Evolutionary conservation across 2,329 filamentous ascomycete species (phyloP).

Genomic region (Aspergillus udagawae): DNA sequence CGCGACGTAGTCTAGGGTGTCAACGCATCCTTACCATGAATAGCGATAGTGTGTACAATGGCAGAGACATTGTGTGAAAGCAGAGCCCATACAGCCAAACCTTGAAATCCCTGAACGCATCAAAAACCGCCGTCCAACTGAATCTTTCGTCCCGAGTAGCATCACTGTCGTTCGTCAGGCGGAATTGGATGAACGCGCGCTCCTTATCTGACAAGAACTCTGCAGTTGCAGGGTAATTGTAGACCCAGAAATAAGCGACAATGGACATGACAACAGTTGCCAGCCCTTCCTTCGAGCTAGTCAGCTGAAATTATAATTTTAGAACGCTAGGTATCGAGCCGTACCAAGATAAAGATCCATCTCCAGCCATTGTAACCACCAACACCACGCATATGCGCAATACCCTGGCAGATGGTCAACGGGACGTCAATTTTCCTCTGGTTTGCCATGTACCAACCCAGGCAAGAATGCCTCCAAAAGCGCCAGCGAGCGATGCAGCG

Average conservation of each 20-base stretch:
- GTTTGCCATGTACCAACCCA: constrained; percentile 28
- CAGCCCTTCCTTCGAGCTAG: constrained; percentile 56
- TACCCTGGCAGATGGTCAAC: constrained; percentile 34
- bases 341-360: constrained; percentile 60
- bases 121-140: constrained; percentile 60
- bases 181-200: constrained; percentile 55
- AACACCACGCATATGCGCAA: constrained; percentile 46
- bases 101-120: constrained; percentile 64
- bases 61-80: constrained; percentile 70
- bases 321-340: not conserved
- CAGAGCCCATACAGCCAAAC: constrained; percentile 69
- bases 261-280: constrained; percentile 57
- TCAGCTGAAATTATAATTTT: not conserved
- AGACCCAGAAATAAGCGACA: constrained; percentile 37
- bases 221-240: constrained; percentile 42
- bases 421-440: not conserved
- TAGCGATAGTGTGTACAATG: constrained; percentile 37
- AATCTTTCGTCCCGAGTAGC: constrained; percentile 66
- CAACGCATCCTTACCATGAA: constrained; percentile 26
- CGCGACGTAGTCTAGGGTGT: not conserved
- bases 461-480: constrained; percentile 59
- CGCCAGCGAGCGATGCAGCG: constrained; percentile 55
- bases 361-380: constrained; percentile 54
- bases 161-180: constrained; percentile 65
- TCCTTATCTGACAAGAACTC: constrained; percentile 47